phyloP scores from a whole-genome alignment of 768 basidiomycete genomes.

The Russula abietina region DNA sequence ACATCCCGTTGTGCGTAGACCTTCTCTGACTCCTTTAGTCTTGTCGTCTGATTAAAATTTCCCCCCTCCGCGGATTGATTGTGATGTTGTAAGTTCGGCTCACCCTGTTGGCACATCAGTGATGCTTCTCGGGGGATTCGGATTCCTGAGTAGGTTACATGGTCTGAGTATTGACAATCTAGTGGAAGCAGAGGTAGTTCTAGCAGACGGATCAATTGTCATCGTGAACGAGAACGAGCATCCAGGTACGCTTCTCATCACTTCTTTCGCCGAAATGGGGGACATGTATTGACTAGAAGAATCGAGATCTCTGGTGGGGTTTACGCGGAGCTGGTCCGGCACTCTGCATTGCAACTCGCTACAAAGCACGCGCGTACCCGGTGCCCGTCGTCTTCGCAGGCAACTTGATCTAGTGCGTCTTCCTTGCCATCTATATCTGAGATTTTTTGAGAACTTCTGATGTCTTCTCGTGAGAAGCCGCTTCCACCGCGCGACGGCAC shows the following conservation, averaged over 20 bases:
- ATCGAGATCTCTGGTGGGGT: conserved; percentile 81
- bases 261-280: not conserved
- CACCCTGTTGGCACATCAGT: conserved; percentile 75
- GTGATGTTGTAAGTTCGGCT: conserved; percentile 48
- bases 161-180: conserved; percentile 87
- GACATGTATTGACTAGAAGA: conserved; percentile 9
- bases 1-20: conserved; percentile 45
- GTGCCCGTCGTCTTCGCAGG: conserved; percentile 90
- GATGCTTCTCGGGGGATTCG: conserved; percentile 85
- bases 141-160: conserved; percentile 74
- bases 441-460: not conserved
- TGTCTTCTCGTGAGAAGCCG: conserved; percentile 44
- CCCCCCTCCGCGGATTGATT: not conserved
- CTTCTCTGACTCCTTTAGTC: not conserved
- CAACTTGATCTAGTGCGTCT: conserved; percentile 80
- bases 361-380: conserved; percentile 83
- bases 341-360: conserved; percentile 82
- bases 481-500: conserved; percentile 80
- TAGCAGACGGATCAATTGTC: conserved; percentile 84
- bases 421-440: not conserved
- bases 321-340: conserved; percentile 77
- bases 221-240: conserved; percentile 67
- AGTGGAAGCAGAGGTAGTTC: conserved; percentile 87
- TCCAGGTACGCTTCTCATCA: conserved; percentile 43
- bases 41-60: conserved; percentile 7